Evolutionary conservation across 768 basidiomycete species (phyloP), one percentile per base, ranked within the genome.

Genomic region (Hygrophorus pudorinus): DNA sequence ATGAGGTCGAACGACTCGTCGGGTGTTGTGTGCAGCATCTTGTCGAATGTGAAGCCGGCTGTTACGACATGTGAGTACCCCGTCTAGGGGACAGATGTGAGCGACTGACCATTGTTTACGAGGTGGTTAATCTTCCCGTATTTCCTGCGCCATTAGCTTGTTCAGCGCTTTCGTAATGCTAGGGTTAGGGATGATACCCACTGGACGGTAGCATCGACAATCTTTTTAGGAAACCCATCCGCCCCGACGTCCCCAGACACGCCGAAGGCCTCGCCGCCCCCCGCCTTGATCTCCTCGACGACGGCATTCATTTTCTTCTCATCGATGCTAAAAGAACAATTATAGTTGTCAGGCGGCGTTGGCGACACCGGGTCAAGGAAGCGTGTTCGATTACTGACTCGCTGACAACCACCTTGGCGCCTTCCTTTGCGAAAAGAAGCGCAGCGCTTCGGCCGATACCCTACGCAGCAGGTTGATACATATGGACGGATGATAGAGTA

Each of bases 71-170:
- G 9, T n/a, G 28, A 27, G 21, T 49, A 16, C 49, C 21, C 27
- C 17, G 28, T 12, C 21, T 31, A 9, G 14, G 14, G 10, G 35
- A 32, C 9, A 20, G n/a, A 34, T 24, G 40, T 17, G 41, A 11
- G 40, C 14, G 27, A 57, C 66, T 40, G 21, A 73, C 78, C 81
- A 50, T 90, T 90, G 64, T 89, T 89, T 27, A 90, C 71, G 42
- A 90, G 85, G 58, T 90, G 85, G 61, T 91, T 87, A 40, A 91
- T 79, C 57, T 86, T 84, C 18, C 86, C 87, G 51, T 79, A 90
- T 50, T 80, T 78, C 47, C 82, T 87, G 55, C 32, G 32, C 10
- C 29, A 11, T 14, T 13, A 29, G 38, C 2, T 14, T 6, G 30
- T 12, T 13, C 12, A n/a, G 18, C 27, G 5, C n/a, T n/a, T n/a